These are phyloP conservation scores for Onygena corvina DNA, from an alignment of 2,329 filamentous ascomycete species.

Conservation along the genomic window DNA sequence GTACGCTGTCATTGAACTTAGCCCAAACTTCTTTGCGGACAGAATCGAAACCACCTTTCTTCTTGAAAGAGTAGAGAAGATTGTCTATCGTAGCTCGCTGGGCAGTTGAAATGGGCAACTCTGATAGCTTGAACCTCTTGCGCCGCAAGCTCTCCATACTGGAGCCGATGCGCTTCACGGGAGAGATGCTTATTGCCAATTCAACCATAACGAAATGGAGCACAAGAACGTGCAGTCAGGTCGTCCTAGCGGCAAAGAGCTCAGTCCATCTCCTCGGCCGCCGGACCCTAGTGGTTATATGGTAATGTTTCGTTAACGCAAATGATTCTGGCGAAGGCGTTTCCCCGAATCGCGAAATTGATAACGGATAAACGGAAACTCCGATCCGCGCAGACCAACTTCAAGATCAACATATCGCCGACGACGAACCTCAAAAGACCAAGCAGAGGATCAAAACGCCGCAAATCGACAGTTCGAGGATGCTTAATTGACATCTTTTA, in stretches of 20 bases:
- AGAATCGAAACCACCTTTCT: constrained; percentile 53
- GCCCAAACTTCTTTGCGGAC: constrained; percentile 50
- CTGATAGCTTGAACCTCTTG: constrained; percentile 47
- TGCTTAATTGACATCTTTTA: constrained; percentile 1
- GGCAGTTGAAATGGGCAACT: constrained; percentile 47
- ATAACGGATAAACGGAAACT: not conserved
- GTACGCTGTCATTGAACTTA: constrained; percentile 45
- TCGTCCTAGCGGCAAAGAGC: not conserved
- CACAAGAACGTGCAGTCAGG: no score
- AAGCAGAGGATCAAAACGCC: not conserved
- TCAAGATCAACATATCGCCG: constrained; percentile 1
- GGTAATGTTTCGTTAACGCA: no score
- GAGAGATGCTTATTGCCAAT: constrained; percentile 20
- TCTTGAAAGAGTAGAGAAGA: constrained; percentile 52
- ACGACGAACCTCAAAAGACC: constrained; percentile 2
- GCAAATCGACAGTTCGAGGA: not conserved
- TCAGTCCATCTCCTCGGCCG: no score
- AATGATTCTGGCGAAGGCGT: not conserved
- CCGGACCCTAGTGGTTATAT: no score
- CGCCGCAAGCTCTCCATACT: constrained; percentile 24
- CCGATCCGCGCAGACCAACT: not conserved
- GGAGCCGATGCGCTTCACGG: constrained; percentile 21
- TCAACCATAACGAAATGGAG: constrained; percentile 21
- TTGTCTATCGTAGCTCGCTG: constrained; percentile 50
- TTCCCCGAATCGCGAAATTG: not conserved